phyloP scores from a whole-genome alignment of 1,139 yeast genomes.

The Saccharomycopsis crataegensis region DNA sequence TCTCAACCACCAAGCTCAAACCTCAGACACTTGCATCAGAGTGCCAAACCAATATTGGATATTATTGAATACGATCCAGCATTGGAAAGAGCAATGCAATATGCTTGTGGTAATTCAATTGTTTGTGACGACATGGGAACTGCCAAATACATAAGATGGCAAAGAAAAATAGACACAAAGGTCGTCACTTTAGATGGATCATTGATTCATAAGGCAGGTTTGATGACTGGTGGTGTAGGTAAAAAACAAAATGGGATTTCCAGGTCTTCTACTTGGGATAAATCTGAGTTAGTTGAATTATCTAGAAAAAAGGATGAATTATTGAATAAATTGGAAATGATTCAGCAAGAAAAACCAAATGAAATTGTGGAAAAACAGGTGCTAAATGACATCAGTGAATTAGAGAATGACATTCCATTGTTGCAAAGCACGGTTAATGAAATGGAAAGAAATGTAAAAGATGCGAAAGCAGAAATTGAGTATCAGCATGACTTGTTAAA shows the following conservation, averaged over 20 bases:
- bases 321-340: constrained; percentile 41
- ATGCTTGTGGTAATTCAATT: constrained; percentile 72
- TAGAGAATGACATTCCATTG: constrained; percentile 49
- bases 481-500: constrained; percentile 34
- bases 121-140: constrained; percentile 65
- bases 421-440: constrained; percentile 45
- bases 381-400: constrained; percentile 42
- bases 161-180: constrained; percentile 49
- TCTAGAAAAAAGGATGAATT: constrained; percentile 56
- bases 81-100: constrained; percentile 72
- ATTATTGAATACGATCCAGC: constrained; percentile 62
- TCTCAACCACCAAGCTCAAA: constrained; percentile 47
- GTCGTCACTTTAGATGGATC: constrained; percentile 82
- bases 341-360: constrained; percentile 44
- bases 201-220: constrained; percentile 74
- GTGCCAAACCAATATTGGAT: constrained; percentile 57
- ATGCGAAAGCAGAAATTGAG: constrained; percentile 47
- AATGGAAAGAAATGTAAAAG: constrained; percentile 45
- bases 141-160: constrained; percentile 75
- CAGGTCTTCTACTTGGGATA: constrained; percentile 56
- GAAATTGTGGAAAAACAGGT: constrained; percentile 52
- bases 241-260: constrained; percentile 24
- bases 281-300: constrained; percentile 55
- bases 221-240: constrained; percentile 84
- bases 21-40: constrained; percentile 48